phyloP scores from a whole-genome alignment of 176 grass and related monocot genomes.

The Rhynchospora breviuscula region DNA sequence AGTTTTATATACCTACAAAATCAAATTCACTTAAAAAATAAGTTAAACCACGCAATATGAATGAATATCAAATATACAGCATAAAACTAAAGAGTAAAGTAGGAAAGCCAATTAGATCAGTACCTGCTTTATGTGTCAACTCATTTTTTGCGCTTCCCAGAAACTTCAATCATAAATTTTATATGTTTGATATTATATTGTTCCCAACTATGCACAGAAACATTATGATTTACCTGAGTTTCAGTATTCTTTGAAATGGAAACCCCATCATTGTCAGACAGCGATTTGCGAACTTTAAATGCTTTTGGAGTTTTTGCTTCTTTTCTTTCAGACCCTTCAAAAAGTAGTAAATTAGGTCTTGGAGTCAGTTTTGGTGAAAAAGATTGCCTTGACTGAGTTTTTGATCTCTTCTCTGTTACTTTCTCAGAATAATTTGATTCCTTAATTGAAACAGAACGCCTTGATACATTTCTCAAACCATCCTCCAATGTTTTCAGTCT shows the following conservation, averaged over 20 bases:
- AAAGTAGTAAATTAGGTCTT: conserved; percentile 32
- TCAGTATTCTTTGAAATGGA: conserved; percentile 22
- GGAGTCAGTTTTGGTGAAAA: conserved; percentile 35
- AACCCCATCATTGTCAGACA: conserved; percentile 11
- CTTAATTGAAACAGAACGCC: conserved; percentile 26
- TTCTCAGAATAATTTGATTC: conserved; percentile 37
- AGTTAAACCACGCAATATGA: conserved; percentile 1
- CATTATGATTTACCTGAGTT: conserved; percentile 26
- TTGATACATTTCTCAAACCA: conserved; percentile 40
- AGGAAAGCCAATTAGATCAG: not conserved
- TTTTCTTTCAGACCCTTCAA: conserved; percentile 34
- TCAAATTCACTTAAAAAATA: conserved; percentile 9
- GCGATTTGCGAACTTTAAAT: not conserved
- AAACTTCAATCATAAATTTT: not conserved
- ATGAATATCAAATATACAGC: not conserved
- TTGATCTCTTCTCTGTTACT: conserved; percentile 35
- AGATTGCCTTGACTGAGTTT: conserved; percentile 43
- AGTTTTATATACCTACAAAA: conserved; percentile 20
- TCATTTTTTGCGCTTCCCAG: not conserved
- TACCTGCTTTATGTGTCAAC: not conserved
- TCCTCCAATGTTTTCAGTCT: conserved; percentile 70
- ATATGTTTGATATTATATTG: not conserved
- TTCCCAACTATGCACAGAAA: not conserved
- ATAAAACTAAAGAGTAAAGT: not conserved
- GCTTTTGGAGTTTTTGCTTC: conserved; percentile 18